Base-by-base conservation (phyloP, 2,329 filamentous ascomycete genomes). In the Neodidymelliopsis sp. region DNA sequence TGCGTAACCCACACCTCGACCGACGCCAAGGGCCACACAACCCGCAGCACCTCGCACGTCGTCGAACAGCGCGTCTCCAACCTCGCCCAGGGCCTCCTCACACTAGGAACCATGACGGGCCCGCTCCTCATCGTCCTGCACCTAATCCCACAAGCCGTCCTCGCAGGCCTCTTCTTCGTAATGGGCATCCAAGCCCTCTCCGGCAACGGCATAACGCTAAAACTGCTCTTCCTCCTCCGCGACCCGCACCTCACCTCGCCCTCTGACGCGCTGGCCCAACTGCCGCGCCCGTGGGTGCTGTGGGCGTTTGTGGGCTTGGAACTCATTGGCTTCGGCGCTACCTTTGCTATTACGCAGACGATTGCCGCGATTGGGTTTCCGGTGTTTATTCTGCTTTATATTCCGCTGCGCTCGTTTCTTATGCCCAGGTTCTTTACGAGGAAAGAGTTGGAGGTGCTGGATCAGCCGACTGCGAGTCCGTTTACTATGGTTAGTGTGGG, bases 321-420 rank as follows among this genome's bases (percentile, higher is more conserved):
- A 59, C 58, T 81, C 2, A 30, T 80, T 2, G 79, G 77, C 2
- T 81, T 84, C 15, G 76, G 75, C 0, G 76, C 77, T 6, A 81
- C 78, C 3, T 81, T 85, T 10, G 82, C 80, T 0, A 81, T 85
- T 41, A 83, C 81, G 2, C 81, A 84, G 63, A 85, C 82, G 0
- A 79, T 84, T 18, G 83, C 79, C 0, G 83, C 81, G 0, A 83
- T 85, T 56, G 80, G 81, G 0, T 85, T 85, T 53, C 83, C 83
- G 0, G 75, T 85, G 11, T 75, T 84, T 40, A 84, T 85, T 49
- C 73, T 82, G 13, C 65, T 79, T 4, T 72, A 84, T 13, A 83
- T 85, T 6, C 83, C 83, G 0, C 58, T 84, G 22, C 70, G 81
- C 3, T 80, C 77, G 51, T 72, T 75, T 43, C 43, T 79, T 0